Percentiles rank a stretch among this genome's conserved stretches.
Evolutionary conservation across 441 rosid species (phyloP).

Genomic region (Euphorbia celastroides): DNA sequence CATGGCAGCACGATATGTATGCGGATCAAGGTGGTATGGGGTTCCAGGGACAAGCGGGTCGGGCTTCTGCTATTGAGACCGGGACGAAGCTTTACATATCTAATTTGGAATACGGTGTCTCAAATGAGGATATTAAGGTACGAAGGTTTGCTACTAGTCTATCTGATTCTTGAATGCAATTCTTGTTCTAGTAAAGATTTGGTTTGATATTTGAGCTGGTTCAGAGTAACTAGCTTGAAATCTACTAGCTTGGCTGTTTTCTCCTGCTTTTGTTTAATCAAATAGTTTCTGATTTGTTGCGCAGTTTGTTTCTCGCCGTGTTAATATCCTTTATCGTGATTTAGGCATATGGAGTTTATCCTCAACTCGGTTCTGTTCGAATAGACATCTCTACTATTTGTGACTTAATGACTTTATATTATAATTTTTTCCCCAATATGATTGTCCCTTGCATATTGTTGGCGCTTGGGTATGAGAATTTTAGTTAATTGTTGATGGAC

Average conservation of each 20-base stretch:
- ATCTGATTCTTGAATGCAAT: neutral
- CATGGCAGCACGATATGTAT: constrained; percentile 92
- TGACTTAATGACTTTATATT: neutral
- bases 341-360: neutral
- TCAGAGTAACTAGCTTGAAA: neutral
- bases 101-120: constrained; percentile 85
- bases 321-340: neutral
- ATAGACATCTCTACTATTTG: neutral
- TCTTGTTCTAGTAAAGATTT: neutral
- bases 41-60: constrained; percentile 38
- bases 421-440: neutral
- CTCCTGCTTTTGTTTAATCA: neutral
- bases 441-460: neutral
- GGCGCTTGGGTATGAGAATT: neutral
- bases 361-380: neutral
- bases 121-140: constrained; percentile 90
- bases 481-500: neutral
- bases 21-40: constrained; percentile 39
- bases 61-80: constrained; percentile 66
- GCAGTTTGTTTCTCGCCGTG: neutral
- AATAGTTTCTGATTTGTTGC: neutral
- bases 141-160: neutral
- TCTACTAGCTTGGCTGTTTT: too few relatives aligned
- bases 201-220: neutral
- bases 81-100: constrained; percentile 93